Evolutionary conservation across 495 filamentous ascomycete species (phyloP).

Genomic region (Friedmanniomyces endolithicus): DNA sequence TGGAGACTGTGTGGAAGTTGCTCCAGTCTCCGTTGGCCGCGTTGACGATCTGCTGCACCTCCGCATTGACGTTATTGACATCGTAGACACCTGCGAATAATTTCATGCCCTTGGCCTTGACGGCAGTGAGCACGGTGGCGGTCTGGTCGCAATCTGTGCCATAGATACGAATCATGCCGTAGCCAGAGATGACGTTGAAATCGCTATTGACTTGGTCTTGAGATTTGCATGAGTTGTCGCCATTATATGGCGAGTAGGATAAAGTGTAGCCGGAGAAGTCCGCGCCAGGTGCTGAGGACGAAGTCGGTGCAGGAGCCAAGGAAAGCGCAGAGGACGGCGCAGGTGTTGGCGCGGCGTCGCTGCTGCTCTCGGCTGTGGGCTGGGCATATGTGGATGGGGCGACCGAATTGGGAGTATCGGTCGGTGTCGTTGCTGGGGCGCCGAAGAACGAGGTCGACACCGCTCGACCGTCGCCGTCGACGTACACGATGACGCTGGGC

Average conservation of each 20-base stretch:
- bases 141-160: conserved; percentile 69
- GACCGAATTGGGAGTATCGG: background rate
- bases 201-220: conserved; percentile 49
- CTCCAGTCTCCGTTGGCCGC: conserved; percentile 49
- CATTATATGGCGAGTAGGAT: conserved; percentile 63
- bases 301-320: conserved; percentile 11
- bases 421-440: background rate
- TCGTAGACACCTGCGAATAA: conserved; percentile 65
- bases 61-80: conserved; percentile 41
- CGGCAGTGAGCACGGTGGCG: conserved; percentile 44
- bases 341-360: background rate
- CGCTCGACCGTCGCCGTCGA: conserved; percentile 49
- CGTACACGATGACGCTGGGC: conserved; percentile 47
- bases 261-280: conserved; percentile 37
- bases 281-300: conserved; percentile 5
- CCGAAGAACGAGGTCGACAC: conserved; percentile 28
- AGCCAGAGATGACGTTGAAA: conserved; percentile 40
- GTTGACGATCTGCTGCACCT: conserved; percentile 42
- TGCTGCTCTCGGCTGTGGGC: background rate
- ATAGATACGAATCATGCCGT: conserved; percentile 60
- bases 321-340: conserved; percentile 12
- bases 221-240: conserved; percentile 54
- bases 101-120: conserved; percentile 42
- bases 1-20: conserved; percentile 52
- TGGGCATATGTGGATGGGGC: background rate